Evolutionary conservation across 805 yeast species (phyloP), one percentile per base, ranked within the genome.

Genomic region (Saccharomycopsis sp.): DNA sequence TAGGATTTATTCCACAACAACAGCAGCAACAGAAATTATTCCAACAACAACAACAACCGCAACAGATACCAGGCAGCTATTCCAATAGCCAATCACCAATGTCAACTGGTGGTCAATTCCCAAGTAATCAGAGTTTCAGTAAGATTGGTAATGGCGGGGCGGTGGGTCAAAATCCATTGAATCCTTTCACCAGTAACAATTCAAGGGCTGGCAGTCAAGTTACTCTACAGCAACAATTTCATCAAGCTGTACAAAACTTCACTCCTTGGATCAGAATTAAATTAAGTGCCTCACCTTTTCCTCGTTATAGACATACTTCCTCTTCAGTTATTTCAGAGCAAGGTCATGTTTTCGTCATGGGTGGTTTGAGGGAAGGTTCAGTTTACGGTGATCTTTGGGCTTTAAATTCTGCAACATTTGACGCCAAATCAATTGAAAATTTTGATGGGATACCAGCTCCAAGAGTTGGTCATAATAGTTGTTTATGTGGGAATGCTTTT

Each of bases 381-480:
- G 96, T 90, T 4, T 86, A 84, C 62, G 96, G 96, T 39, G 98
- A 93, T 61, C 79, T 95, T 53, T 93, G 99, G 99, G 71, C 61
- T 44, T 64, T 63, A 28, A 49, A 52, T 44, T 59, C 58, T 40
- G 65, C 58, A 53, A 65, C 63, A 34, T 70, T 55, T 53, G 63
- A 56, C 57, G 78, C 66, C 37, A 62, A 72, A 41, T 82, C 68
- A 55, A 71, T 81, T 40, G 85, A 83, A 48, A 85, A 84, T 49
- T 75, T 77, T 41, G 86, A 81, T 50, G 79, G 84, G 41, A 77
- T 86, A 14, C 96, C 97, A 2, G 90, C 96, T 16, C 96, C 97
- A 27, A 79, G 98, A 56, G 96, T 90, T 4, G 97, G 97, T 3
- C 99, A 93, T 63, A 86, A 96, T 4, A 74, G 95, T 1, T 84